Evolutionary conservation across 148 eudicot genomes (phyloP), one percentile per base, ranked within the genome.

Genomic region (Nepenthes gracilis): DNA sequence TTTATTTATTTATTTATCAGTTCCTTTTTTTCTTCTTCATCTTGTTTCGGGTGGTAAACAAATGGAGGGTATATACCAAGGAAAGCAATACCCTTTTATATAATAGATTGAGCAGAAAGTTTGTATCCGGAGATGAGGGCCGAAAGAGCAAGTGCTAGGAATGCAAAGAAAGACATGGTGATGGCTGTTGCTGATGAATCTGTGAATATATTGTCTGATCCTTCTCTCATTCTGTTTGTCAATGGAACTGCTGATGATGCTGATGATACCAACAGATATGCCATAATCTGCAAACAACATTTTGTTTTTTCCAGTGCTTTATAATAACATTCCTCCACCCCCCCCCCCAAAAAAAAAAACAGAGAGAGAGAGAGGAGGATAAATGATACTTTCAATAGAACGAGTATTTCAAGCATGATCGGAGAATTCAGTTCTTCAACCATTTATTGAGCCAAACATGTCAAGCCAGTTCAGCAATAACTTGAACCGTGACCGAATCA

Each of bases 111-210:
- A 54, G 74, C 78, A 34, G 83, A 82, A 55, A 90, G 88, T 76
- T 86, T 86, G 62, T 84, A 84, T 63, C 95, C 97, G 38, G 91
- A 79, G 54, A 90, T 60, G 55, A 84, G 40, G 47, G 95, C 78
- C 1, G 95, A 86, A 32, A 65, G 45, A 34, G 80, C 95, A 1
- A 90, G 63, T 0, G 80, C 62, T 9, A 82, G 14, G 76, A 90
- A 90, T 23, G 91, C 95, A 5, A 90, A 75, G 66, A 90, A 79
- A 36, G 81, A 82, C 97, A 90, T 90, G 78, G 81, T 82, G 36
- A 90, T 84, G 49, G 95, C 75, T 2, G 88, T 67, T 9, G 91
- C 86, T 8, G 83, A 69, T n/a, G 97, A 73, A 63, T 90, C 97
- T 13, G 97, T 86, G 63, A 86, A 86, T 57, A 77, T 68, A 72